Evolutionary conservation across 2,329 filamentous ascomycete genomes (phyloP), one percentile per base, ranked within the genome.

Genomic region (Sporothrix luriei): DNA sequence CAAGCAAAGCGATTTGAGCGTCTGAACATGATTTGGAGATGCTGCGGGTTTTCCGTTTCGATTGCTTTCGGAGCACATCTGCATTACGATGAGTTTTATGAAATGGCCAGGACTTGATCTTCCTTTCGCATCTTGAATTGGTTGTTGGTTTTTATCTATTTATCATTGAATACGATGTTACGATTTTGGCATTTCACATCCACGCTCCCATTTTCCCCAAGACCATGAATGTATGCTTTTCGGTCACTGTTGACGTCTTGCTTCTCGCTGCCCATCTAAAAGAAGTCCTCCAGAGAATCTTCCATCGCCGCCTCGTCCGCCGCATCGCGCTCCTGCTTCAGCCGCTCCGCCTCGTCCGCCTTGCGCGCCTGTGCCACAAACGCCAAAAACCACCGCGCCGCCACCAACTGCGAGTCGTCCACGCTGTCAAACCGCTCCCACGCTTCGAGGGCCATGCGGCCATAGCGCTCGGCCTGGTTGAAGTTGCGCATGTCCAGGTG

Each of bases 271-370:
- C 33, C 5, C 33, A 10, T 19, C 21, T 68, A 67, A 48, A 70
- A 67, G 49, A 62, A 64, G 10, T 64, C 65, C 19, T 64, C 65
- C 24, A 68, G 43, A 9, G 55, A 43, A 16, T 43, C 46, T 13
- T 67, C 59, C 43, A 70, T 66, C 6, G 52, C 64, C 49, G 16
- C 69, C 65, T 68, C 64, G 26, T 70, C 65, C 10, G 33, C 38
- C 19, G 3, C 46, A 4, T 68, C 43, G 10, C 40, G 54, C 64
- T 43, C 65, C 57, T 24, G 54, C 43, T 55, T 54, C 33, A 21
- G 46, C 54, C 46, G n/a, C 33, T 61, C 69, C 3, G 26, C 55
- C 54, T 24, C 49, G 57, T 61, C 51, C 49, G 85, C 57, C 55
- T 38, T 24, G 26, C 65, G 68, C 38, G 49, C 59, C 66, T 69